Evolutionary conservation across 306 rosid genomes (phyloP).

Genomic region (Pyrus pyrifolia): DNA sequence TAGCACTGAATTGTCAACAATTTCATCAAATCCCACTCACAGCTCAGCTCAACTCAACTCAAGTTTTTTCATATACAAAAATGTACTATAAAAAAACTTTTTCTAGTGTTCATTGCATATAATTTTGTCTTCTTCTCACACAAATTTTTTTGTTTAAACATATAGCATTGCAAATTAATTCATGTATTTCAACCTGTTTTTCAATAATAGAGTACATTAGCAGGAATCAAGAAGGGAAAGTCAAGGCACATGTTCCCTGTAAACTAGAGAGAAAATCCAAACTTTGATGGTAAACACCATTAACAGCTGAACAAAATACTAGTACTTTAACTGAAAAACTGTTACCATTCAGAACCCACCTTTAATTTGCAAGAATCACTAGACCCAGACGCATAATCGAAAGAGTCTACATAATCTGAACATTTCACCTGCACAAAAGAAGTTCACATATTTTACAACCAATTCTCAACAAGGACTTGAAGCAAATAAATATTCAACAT

Average conservation of each 20-base stretch:
- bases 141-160: background rate
- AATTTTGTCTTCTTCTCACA: background rate
- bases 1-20: background rate
- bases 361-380: slow-evolving; percentile 56
- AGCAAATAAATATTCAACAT: background rate
- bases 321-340: slow-evolving; percentile 2
- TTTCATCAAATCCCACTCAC: background rate
- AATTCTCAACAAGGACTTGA: slow-evolving; percentile 9
- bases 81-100: background rate
- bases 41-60: background rate
- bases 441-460: background rate
- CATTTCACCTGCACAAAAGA: slow-evolving; percentile 48
- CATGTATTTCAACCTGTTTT: background rate
- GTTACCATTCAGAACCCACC: slow-evolving; percentile 38
- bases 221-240: background rate
- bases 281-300: background rate
- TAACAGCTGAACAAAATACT: slow-evolving; percentile 6
- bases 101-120: background rate
- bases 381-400: slow-evolving; percentile 25
- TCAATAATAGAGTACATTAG: background rate
- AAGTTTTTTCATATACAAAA: background rate
- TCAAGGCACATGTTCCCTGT: background rate
- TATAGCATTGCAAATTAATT: background rate
- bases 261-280: background rate
- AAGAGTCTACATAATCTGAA: slow-evolving; percentile 25